Base-by-base conservation (phyloP, 2,329 filamentous ascomycete species). In the Blastomyces gilchristii region DNA sequence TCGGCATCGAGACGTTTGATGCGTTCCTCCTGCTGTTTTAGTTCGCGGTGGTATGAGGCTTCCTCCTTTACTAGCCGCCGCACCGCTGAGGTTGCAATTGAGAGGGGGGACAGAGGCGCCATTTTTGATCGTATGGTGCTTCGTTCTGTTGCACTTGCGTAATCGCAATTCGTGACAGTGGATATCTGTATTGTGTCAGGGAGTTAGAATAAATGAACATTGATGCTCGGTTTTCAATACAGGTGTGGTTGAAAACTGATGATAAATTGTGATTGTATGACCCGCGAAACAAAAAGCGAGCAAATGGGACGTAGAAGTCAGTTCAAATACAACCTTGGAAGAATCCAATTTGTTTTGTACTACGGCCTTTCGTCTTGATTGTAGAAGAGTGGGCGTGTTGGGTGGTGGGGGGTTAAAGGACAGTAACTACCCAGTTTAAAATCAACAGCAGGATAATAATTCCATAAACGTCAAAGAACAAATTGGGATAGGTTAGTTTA, bases 21-120 rank as follows among this genome's bases (percentile, higher is more conserved):
- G 63, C 88, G 85, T 65, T 83, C 82, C 69, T 89, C 82, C 74
- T 97, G 92, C 67, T 87, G 81, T 67, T 83, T 80, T 25, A 92
- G 83, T 76, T 99, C 94, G 73, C 88, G 88, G 80, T 92, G 88
- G 79, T 99, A 97, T 70, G 87, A 93, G 49, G 83, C 81, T 76
- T 97, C 90, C 76, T 99, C 94, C 77, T 96, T 97, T 68, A 96
- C 85, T 58, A 97, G 84, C 64, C 94, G 90, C 70, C 84, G 81
- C 68, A 97, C 85, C 25, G 90, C 86, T 65, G 87, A 85, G 31
- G 90, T 94, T 54, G 88, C 86, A 72, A 97, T 94, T 70, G 85
- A 77, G 74, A 97, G 85, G 69, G 87, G 83, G 0, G 87, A 86
- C 54, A 89, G 89, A 41, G 90, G 82, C 3, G 90, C 83, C 91